phyloP scores from a whole-genome alignment of 2,329 filamentous ascomycete genomes.

The Fusarium proliferatum region DNA sequence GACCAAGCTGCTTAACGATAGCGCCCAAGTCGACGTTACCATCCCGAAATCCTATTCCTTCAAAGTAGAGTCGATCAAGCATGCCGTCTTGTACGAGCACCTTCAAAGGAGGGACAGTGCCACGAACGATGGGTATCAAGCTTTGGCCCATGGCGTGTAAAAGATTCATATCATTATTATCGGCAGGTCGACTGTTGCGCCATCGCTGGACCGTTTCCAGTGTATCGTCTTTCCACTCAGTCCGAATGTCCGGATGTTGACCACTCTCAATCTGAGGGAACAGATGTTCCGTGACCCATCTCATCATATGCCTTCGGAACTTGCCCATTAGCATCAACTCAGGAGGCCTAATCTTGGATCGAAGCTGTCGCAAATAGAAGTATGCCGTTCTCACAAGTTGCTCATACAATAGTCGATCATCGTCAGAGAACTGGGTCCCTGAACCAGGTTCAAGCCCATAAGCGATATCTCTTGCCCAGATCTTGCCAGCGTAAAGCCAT shows the following conservation, averaged over 20 bases:
- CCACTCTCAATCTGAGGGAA: neutral
- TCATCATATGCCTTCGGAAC: neutral
- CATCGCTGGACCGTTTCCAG: neutral
- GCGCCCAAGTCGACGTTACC: neutral
- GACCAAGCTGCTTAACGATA: neutral
- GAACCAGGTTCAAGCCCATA: neutral
- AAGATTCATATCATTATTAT: neutral
- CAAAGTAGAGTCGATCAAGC: constrained; percentile 49
- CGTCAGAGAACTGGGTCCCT: neutral
- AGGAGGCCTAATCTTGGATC: neutral
- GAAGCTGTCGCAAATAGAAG: neutral
- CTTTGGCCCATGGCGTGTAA: constrained; percentile 46
- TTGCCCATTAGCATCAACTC: neutral
- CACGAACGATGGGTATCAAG: constrained; percentile 49
- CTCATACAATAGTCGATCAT: neutral
- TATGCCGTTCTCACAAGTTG: neutral
- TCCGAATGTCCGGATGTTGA: neutral
- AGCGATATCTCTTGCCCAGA: neutral
- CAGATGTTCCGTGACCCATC: neutral
- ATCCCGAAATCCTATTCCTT: neutral
- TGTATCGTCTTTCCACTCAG: neutral
- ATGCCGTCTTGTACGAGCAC: constrained; percentile 49
- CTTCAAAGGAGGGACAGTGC: constrained; percentile 51
- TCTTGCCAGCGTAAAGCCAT: neutral
- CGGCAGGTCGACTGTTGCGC: neutral